phyloP scores from a whole-genome alignment of 148 eudicot species.

The Camellia lanceoleosa region DNA sequence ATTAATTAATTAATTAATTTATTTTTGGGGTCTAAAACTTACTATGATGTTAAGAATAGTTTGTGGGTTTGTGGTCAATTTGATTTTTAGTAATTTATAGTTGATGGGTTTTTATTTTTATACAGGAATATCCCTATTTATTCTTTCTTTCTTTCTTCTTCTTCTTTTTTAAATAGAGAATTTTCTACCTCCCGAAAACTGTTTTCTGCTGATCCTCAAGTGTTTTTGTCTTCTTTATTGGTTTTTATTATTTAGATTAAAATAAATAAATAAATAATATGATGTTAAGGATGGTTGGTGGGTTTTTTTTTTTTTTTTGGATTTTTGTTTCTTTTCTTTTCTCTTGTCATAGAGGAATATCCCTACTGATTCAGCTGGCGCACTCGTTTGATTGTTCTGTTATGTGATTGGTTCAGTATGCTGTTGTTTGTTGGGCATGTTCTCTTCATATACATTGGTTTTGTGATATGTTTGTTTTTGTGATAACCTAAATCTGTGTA shows the following conservation, averaged over 20 bases:
- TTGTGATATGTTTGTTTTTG: neutral
- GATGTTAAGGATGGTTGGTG: neutral
- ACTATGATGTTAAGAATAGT: neutral
- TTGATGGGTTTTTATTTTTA: neutral
- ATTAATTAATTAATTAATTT: neutral
- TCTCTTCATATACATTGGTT: constrained; percentile 1
- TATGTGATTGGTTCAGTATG: neutral
- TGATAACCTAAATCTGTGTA: neutral
- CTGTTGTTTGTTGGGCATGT: constrained; percentile 2
- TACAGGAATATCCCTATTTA: neutral
- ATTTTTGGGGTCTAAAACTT: neutral
- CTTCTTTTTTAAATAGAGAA: no score
- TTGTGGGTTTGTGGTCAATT: neutral
- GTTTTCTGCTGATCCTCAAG: no score
- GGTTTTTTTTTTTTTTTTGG: neutral
- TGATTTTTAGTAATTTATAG: neutral
- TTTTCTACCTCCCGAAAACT: no score
- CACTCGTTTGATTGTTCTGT: constrained; percentile 5
- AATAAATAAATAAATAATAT: no score
- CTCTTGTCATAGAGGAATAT: neutral
- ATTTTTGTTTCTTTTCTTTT: neutral
- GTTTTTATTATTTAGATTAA: no score
- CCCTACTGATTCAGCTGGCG: neutral
- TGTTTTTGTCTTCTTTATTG: no score
- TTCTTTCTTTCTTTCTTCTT: neutral